Percentiles rank a stretch among this genome's conserved stretches.
Evolutionary conservation across 306 rosid genomes (phyloP).

Genomic region (Hippophae rhamnoides): DNA sequence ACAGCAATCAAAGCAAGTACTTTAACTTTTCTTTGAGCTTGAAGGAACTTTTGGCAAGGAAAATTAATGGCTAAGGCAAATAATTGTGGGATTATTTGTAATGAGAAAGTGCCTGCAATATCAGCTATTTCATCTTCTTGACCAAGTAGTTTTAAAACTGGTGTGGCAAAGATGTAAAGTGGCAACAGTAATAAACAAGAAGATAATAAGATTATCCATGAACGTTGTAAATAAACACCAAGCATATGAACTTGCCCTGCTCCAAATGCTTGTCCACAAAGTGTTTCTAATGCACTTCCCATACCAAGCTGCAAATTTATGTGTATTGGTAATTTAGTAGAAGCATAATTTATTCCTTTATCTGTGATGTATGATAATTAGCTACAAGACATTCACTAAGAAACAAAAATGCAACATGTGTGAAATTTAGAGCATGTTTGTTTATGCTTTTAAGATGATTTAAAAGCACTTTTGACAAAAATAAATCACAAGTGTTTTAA

Average conservation of each 20-base stretch:
- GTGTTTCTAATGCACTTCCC: conserved; percentile 20
- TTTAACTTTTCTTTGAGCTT: conserved; percentile 57
- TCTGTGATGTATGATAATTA: neutral
- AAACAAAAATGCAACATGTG: too few species aligned
- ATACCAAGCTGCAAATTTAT: conserved; percentile 4
- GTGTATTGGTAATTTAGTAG: too few species aligned
- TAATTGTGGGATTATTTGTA: conserved; percentile 50
- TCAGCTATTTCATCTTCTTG: conserved; percentile 60
- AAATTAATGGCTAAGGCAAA: conserved; percentile 52
- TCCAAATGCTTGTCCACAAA: conserved; percentile 15
- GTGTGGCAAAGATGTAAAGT: conserved; percentile 34
- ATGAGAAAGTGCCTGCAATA: conserved; percentile 38
- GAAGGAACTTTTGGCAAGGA: conserved; percentile 71
- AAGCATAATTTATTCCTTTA: neutral
- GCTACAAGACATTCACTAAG: too few species aligned
- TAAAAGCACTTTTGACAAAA: too few species aligned
- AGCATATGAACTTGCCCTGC: conserved; percentile 10
- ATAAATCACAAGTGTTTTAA: too few species aligned
- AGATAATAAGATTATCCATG: conserved; percentile 2
- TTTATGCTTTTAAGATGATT: too few species aligned
- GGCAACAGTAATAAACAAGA: conserved; percentile 5
- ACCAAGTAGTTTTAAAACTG: conserved; percentile 49
- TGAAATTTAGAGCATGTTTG: too few species aligned
- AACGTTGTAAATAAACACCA: conserved; percentile 10
- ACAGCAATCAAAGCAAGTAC: conserved; percentile 55